Evolutionary conservation across 441 rosid species (phyloP).

Genomic region (Gossypium davidsonii): DNA sequence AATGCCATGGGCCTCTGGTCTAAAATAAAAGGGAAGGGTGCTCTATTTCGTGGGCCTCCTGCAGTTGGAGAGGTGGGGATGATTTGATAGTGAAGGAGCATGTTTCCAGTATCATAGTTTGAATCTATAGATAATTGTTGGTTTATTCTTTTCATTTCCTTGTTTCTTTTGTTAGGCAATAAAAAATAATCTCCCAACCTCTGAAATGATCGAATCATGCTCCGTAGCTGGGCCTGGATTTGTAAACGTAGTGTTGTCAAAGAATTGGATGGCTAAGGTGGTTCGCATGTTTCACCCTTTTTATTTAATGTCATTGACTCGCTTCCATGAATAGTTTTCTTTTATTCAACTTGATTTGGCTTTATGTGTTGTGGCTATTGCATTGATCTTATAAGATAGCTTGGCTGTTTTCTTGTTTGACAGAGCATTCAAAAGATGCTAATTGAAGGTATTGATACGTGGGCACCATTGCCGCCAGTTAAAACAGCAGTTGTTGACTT

Average conservation of each 20-base stretch:
- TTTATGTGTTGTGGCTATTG: background rate
- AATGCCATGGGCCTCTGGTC: slow-evolving; percentile 91
- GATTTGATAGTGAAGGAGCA: background rate
- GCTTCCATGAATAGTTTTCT: background rate
- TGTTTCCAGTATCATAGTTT: background rate
- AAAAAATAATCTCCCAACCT: slow-evolving; percentile 49
- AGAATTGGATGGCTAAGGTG: slow-evolving; percentile 81
- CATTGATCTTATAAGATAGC: slow-evolving; percentile 1
- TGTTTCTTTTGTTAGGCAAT: slow-evolving; percentile 45
- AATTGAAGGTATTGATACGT: slow-evolving; percentile 62
- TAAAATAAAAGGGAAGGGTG: slow-evolving; percentile 53
- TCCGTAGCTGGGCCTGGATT: slow-evolving; percentile 83
- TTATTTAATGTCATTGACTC: background rate
- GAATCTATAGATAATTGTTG: background rate
- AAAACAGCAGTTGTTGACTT: slow-evolving; percentile 82
- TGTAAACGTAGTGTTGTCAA: slow-evolving; percentile 60
- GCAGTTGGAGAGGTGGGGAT: slow-evolving; percentile 73
- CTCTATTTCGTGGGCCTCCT: slow-evolving; percentile 56
- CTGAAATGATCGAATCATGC: slow-evolving; percentile 75
- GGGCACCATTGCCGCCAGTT: slow-evolving; percentile 61
- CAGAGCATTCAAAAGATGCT: slow-evolving; percentile 83
- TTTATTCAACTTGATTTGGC: background rate
- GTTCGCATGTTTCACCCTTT: background rate
- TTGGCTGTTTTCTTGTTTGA: slow-evolving; percentile 13
- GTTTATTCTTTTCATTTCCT: background rate